phyloP scores from a whole-genome alignment of 306 rosid species.

The Cucurbita argyrosperma region DNA sequence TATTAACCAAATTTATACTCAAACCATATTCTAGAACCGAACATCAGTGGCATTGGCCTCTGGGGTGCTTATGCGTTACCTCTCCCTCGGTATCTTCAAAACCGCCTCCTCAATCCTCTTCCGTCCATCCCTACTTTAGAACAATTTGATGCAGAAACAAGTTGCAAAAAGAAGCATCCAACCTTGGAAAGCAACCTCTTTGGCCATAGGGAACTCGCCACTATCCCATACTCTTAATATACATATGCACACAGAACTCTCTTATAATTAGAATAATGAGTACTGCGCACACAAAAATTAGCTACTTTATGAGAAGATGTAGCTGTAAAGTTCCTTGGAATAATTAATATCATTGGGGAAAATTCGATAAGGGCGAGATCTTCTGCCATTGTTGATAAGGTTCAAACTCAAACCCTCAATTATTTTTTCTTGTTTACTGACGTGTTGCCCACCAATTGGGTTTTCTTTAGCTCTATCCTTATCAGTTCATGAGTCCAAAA shows the following conservation, averaged over 20 bases:
- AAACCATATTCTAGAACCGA: background rate
- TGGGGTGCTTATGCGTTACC: slow-evolving; percentile 41
- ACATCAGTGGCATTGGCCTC: slow-evolving; percentile 23
- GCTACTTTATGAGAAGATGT: background rate
- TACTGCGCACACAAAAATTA: background rate
- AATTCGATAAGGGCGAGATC: background rate
- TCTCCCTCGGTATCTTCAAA: slow-evolving; percentile 21
- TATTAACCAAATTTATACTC: too few relatives aligned
- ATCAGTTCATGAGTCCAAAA: background rate
- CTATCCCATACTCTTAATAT: background rate
- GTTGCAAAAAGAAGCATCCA: background rate
- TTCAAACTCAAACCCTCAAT: background rate
- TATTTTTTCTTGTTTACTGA: background rate
- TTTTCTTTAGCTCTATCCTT: background rate
- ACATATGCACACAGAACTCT: too few relatives aligned
- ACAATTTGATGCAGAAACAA: background rate
- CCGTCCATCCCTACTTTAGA: slow-evolving; percentile 4
- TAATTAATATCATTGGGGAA: background rate
- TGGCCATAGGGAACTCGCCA: background rate
- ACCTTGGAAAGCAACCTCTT: background rate
- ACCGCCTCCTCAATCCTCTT: slow-evolving; percentile 36
- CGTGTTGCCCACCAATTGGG: background rate
- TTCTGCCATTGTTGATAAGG: background rate
- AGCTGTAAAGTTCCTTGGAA: background rate
- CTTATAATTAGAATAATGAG: background rate